These are phyloP conservation scores for Cryptococcus deneoformans DNA, from an alignment of 1,284 basidiomycete species.

Conservation along the genomic window DNA sequence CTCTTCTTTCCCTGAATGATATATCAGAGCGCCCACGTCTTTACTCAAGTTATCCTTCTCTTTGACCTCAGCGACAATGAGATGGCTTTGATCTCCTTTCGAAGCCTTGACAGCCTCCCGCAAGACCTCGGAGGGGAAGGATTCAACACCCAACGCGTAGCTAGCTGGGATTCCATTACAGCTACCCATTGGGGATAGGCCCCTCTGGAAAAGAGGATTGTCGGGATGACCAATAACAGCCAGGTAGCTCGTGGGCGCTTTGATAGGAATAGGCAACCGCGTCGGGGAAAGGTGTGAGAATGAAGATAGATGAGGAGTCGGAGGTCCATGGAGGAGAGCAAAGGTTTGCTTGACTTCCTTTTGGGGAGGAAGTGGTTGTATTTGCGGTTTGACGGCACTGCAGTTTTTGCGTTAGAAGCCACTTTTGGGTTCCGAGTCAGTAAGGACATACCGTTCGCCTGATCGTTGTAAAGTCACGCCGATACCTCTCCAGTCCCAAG, in stretches of 20 bases:
- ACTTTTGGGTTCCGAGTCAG: not conserved
- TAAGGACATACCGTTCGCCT: conserved; percentile 3
- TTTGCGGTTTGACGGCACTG: not conserved
- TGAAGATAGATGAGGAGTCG: not conserved
- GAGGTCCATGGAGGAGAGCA: conserved; percentile 1
- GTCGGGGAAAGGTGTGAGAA: not conserved
- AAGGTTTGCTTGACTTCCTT: not conserved
- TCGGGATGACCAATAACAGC: conserved; percentile 2
- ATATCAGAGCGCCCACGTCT: conserved; percentile 1
- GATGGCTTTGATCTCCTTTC: conserved; percentile 1
- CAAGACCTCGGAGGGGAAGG: not conserved
- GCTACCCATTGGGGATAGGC: not conserved
- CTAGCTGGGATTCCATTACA: too few species aligned
- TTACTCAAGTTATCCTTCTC: too few species aligned
- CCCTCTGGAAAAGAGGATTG: not conserved
- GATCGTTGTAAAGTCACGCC: conserved; percentile 4
- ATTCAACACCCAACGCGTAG: not conserved
- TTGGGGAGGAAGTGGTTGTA: conserved; percentile 6
- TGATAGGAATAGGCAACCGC: not conserved
- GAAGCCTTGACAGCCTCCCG: conserved; percentile 1
- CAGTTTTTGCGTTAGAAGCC: not conserved
- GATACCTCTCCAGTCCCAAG: conserved; percentile 6
- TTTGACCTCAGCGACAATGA: conserved; percentile 1
- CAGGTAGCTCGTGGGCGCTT: not conserved
- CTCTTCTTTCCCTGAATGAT: not conserved